phyloP scores from a whole-genome alignment of 73 alveolate genomes.

The Paramecium primaurelia region DNA sequence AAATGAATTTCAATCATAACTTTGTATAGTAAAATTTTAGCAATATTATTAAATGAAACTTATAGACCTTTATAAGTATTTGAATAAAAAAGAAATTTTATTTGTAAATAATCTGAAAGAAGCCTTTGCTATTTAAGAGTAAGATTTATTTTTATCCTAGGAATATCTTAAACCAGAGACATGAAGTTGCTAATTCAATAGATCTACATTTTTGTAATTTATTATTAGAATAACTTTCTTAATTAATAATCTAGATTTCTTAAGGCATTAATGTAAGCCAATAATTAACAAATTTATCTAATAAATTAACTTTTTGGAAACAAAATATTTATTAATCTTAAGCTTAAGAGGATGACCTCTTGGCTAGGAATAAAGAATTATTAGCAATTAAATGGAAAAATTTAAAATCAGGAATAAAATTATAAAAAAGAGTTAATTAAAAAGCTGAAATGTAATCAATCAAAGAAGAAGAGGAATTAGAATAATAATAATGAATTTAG shows the following conservation, averaged over 20 bases:
- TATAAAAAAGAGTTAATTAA: not conserved
- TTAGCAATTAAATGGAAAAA: not conserved
- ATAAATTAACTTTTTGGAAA: not conserved
- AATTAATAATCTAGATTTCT: not conserved
- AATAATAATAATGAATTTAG: not conserved
- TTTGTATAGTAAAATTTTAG: not conserved
- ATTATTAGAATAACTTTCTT: not conserved
- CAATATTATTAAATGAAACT: not conserved
- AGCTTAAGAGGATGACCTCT: not conserved
- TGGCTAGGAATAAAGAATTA: not conserved
- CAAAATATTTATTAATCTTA: not conserved
- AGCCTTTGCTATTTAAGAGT: not conserved
- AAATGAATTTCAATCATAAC: not conserved
- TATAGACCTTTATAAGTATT: not conserved
- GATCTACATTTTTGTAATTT: not conserved
- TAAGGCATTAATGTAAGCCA: not conserved
- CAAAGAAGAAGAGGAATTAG: not conserved
- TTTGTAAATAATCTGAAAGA: not conserved
- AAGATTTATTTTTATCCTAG: not conserved
- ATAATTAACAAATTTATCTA: not conserved
- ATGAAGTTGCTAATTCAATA: not conserved
- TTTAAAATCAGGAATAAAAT: not conserved
- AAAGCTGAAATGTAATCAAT: not conserved
- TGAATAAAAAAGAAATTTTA: not conserved
- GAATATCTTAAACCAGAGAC: not conserved